A percentile compares a stretch with the other conserved stretches of the same genome.
phyloP scores from a whole-genome alignment of 345 rosid genomes.

The Hibiscus syriacus region DNA sequence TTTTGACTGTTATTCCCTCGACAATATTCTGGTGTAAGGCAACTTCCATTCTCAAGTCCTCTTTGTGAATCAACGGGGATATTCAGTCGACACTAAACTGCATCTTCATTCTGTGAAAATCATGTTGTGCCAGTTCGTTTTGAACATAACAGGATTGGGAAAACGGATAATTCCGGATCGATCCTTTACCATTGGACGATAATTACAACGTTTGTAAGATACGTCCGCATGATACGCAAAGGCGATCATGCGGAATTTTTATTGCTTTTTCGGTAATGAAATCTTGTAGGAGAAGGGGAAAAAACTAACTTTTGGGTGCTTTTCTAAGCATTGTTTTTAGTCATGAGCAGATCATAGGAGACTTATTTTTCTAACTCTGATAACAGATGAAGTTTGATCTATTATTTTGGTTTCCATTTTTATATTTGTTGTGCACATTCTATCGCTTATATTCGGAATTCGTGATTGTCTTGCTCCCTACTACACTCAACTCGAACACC shows the following conservation, averaged over 20 bases:
- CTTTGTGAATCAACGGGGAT: too few relatives aligned
- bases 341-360: conserved; percentile 21
- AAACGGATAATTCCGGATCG: neutral
- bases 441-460: too few relatives aligned
- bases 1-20: too few relatives aligned
- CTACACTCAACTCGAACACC: too few relatives aligned
- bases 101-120: neutral
- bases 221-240: conserved; percentile 27
- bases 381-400: conserved; percentile 25
- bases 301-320: neutral
- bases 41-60: neutral
- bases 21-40: conserved; percentile 31
- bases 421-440: too few relatives aligned
- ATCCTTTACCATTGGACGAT: neutral
- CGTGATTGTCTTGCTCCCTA: too few relatives aligned
- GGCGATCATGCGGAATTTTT: conserved; percentile 43
- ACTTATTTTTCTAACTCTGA: conserved; percentile 32
- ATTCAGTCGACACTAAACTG: too few relatives aligned
- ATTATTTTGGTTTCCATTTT: neutral
- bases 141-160: neutral
- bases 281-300: neutral
- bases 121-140: neutral
- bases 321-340: neutral
- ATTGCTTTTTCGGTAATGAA: conserved; percentile 29
- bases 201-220: neutral